phyloP scores from a whole-genome alignment of 257 asterid genomes.

The Primulina eburnea region DNA sequence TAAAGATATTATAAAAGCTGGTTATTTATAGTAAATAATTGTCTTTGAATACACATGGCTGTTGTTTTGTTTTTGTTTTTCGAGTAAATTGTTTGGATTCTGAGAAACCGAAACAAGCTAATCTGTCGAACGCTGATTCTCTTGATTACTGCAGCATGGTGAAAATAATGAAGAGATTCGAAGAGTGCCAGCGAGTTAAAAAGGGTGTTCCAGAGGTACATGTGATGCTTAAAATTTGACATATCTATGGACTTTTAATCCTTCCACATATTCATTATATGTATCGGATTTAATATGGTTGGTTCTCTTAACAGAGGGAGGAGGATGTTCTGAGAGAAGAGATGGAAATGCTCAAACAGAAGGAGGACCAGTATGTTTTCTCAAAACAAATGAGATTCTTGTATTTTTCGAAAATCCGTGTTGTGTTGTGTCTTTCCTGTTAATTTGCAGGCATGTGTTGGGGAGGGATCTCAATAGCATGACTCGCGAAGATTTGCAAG shows the following conservation, averaged over 20 bases:
- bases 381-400: background rate
- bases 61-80: too few relatives aligned
- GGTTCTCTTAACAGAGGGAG: background rate
- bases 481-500: constrained; percentile 47
- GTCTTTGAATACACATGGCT: too few relatives aligned
- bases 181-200: background rate
- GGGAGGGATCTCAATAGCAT: constrained; percentile 42
- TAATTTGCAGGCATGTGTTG: background rate
- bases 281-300: background rate
- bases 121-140: too few relatives aligned
- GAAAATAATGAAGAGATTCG: background rate
- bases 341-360: background rate
- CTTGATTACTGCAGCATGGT: background rate
- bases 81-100: too few relatives aligned
- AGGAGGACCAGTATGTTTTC: background rate
- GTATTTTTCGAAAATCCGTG: background rate
- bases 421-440: too few relatives aligned
- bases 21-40: too few relatives aligned
- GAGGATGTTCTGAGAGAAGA: background rate
- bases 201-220: background rate
- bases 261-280: background rate
- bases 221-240: background rate
- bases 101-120: too few relatives aligned
- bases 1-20: too few relatives aligned
- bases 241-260: background rate